These are phyloP conservation scores for Trypanosoma boissoni DNA, from an alignment of 208 protist species.

Conservation along the genomic window DNA sequence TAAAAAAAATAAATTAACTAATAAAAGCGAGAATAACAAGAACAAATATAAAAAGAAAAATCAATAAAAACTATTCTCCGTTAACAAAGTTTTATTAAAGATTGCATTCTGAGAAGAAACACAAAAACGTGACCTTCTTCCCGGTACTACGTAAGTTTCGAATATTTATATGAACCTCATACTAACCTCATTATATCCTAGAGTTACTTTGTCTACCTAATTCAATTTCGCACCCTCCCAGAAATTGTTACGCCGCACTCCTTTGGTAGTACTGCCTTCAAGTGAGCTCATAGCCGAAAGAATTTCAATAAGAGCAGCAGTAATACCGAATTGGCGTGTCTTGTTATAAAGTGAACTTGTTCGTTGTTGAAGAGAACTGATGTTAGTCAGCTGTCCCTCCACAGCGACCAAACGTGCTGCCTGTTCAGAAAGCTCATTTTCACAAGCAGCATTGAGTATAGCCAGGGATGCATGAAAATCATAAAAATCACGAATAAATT, in stretches of 20 bases:
- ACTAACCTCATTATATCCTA: background rate
- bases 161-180: background rate
- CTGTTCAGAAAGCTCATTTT: conserved; percentile 92
- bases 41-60: conserved; percentile 11
- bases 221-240: conserved; percentile 68
- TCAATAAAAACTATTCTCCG: background rate
- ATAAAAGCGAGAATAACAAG: background rate
- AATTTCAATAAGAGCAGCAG: conserved; percentile 88
- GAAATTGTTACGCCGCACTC: conserved; percentile 80
- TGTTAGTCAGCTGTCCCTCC: conserved; percentile 89
- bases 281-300: conserved; percentile 89
- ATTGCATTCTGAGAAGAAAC: background rate
- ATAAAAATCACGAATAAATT: conserved; percentile 86
- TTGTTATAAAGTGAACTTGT: conserved; percentile 92
- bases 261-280: conserved; percentile 76
- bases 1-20: conserved; percentile 2
- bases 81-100: background rate
- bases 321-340: conserved; percentile 88
- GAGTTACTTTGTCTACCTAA: too few relatives aligned
- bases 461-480: conserved; percentile 85
- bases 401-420: conserved; percentile 85
- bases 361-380: conserved; percentile 72
- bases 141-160: too few relatives aligned
- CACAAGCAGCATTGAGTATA: conserved; percentile 80
- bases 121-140: background rate